Evolutionary conservation across 2,329 filamentous ascomycete species (phyloP), one percentile per base, ranked within the genome.

Genomic region (Sarocladium kiliense): DNA sequence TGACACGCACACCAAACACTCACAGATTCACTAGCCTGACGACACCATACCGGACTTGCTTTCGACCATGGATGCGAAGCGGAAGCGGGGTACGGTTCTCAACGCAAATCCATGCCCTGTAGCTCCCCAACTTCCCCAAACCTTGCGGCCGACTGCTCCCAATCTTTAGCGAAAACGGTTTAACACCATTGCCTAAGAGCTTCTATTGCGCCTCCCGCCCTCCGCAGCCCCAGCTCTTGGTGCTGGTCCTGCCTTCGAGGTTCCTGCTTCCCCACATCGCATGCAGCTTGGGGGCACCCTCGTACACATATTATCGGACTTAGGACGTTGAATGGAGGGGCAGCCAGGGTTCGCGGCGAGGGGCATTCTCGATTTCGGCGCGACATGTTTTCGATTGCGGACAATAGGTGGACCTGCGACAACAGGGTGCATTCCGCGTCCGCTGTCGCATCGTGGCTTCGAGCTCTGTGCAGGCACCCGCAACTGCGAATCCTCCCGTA

Each of bases 401-500:
- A 47, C 25, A 27, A 47, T 12, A 27, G 19, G 44, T 47, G 44
- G 44, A 27, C 14, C 44, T 30, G 7, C 44, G 21, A 44, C 44
- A 30, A 47, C 44, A 47, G 25, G 25, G 23, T 47, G 44, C 44
- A 47, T 47, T 47, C 44, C 44, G 44, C 44, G 44, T 47, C 44
- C 44, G 44, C 44, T 47, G 44, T 23, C 18, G 18, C 41, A 25
- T 41, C 41, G 41, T 16, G 19, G 21, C 18, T 27, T 16, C 9
- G 6, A 23, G 16, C 21, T 27, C 23, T 23, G 19, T 12, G 16
- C 44, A 30, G n/a, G 23, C 23, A n/a, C 44, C 27, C 16, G 3
- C 5, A 23, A 18, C 12, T 12, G 25, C 23, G 3, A n/a, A 16
- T 11, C 18, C 11, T 47, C 44, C 44, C 44, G 25, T 47, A 10